Evolutionary conservation across 495 filamentous ascomycete species (phyloP).

Genomic region (Pyronema omphalodes): DNA sequence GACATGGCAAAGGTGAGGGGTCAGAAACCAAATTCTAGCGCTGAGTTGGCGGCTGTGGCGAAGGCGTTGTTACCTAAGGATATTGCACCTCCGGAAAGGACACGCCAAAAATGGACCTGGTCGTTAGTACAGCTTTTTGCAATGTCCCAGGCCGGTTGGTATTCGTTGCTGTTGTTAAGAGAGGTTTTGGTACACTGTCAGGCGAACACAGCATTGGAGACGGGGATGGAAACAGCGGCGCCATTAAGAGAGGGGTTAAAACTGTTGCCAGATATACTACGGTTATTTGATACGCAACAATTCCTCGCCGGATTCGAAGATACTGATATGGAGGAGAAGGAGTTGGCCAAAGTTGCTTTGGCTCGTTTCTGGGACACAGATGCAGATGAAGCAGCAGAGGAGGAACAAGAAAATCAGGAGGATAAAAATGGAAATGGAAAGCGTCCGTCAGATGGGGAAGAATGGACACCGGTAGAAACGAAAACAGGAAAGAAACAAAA

Average conservation of each 20-base stretch:
- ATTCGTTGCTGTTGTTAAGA: constrained; percentile 15
- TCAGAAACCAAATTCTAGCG: background rate
- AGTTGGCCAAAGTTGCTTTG: background rate
- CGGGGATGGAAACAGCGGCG: background rate
- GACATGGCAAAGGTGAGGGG: background rate
- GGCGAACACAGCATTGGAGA: no score
- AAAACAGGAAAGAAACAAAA: background rate
- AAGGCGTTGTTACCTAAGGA: background rate
- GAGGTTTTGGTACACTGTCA: constrained; percentile 2
- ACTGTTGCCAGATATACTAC: background rate
- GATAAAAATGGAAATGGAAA: background rate
- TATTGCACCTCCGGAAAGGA: background rate
- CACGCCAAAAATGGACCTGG: constrained; percentile 14
- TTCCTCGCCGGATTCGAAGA: background rate
- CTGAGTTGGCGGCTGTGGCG: background rate
- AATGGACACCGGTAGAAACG: background rate
- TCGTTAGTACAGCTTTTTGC: constrained; percentile 14
- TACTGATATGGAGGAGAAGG: background rate
- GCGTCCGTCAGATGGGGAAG: background rate
- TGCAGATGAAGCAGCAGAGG: background rate
- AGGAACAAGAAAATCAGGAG: background rate
- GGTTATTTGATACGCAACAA: background rate
- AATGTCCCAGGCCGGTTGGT: constrained; percentile 18
- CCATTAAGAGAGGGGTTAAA: background rate
- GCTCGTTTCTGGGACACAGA: background rate